These are phyloP conservation scores for Remersonia thermophila DNA, from an alignment of 2,329 filamentous ascomycete species.

Conservation along the genomic window DNA sequence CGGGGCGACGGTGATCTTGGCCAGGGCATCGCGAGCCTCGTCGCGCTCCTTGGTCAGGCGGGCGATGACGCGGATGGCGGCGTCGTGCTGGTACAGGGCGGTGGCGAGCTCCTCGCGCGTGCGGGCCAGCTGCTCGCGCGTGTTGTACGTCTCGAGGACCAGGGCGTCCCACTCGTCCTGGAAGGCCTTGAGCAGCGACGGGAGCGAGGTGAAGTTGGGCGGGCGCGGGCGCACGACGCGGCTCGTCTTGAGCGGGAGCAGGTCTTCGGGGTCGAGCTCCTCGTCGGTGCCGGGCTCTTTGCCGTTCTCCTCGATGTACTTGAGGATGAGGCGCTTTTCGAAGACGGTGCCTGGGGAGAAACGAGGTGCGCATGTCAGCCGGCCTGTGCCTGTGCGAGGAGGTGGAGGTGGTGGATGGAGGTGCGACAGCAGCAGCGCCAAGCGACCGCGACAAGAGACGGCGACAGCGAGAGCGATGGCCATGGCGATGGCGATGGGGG, in stretches of 20 bases:
- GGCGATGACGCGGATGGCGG: conserved; percentile 89
- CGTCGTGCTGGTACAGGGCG: conserved; percentile 92
- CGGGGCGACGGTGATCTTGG: conserved; percentile 64
- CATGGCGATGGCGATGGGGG: conserved; percentile 5
- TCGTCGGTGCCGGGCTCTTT: conserved; percentile 87
- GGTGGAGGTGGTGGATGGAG: too few species aligned
- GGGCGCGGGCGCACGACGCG: conserved; percentile 79
- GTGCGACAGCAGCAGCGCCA: too few species aligned
- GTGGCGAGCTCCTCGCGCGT: conserved; percentile 89
- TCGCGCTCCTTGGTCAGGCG: conserved; percentile 83
- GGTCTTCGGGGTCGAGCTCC: conserved; percentile 69
- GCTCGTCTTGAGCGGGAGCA: conserved; percentile 75
- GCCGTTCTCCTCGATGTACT: conserved; percentile 85
- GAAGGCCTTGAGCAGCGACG: conserved; percentile 83
- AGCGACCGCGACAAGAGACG: too few species aligned
- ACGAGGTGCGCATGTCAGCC: conserved; percentile 2
- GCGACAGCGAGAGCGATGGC: neutral
- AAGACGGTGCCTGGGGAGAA: conserved; percentile 61
- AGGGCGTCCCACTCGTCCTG: conserved; percentile 98
- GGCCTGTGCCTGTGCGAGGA: neutral
- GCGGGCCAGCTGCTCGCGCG: conserved; percentile 79
- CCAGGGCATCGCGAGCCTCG: conserved; percentile 79
- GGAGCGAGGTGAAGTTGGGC: conserved; percentile 89
- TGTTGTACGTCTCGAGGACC: conserved; percentile 79
- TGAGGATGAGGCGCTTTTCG: conserved; percentile 88